These are phyloP conservation scores for Thelonectria rubi DNA, from an alignment of 2,329 filamentous ascomycete species.

Conservation along the genomic window DNA sequence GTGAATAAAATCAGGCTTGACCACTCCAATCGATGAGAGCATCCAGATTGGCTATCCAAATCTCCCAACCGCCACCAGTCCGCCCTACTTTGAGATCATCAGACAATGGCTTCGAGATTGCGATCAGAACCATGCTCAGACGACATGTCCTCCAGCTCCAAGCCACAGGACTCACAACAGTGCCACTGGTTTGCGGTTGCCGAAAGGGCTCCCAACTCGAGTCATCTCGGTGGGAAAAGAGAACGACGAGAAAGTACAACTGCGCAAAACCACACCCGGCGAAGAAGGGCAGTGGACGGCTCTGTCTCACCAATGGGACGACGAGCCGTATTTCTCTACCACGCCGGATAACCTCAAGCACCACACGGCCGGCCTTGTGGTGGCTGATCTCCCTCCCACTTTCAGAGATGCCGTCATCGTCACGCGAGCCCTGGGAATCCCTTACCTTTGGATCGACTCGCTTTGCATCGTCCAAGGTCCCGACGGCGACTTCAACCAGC, in stretches of 20 bases:
- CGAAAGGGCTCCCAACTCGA: background rate
- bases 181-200: background rate
- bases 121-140: background rate
- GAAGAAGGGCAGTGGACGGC: background rate
- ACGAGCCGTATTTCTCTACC: background rate
- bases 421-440: background rate
- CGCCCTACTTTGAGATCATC: constrained; percentile 6
- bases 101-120: constrained; percentile 13
- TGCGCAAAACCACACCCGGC: background rate
- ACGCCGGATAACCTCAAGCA: background rate
- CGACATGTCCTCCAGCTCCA: background rate
- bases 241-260: background rate
- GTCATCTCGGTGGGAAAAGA: background rate
- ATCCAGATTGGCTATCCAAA: background rate
- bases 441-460: constrained; percentile 5
- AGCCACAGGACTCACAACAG: background rate
- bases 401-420: constrained; percentile 1
- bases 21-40: background rate
- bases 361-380: background rate
- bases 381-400: background rate
- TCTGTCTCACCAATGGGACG: constrained; percentile 1
- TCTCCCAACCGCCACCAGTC: background rate
- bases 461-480: constrained; percentile 1
- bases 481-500: constrained; percentile 8
- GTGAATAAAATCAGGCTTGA: background rate